phyloP scores from a whole-genome alignment of 2,329 filamentous ascomycete species.

The Purpureocillium takamizusanense region DNA sequence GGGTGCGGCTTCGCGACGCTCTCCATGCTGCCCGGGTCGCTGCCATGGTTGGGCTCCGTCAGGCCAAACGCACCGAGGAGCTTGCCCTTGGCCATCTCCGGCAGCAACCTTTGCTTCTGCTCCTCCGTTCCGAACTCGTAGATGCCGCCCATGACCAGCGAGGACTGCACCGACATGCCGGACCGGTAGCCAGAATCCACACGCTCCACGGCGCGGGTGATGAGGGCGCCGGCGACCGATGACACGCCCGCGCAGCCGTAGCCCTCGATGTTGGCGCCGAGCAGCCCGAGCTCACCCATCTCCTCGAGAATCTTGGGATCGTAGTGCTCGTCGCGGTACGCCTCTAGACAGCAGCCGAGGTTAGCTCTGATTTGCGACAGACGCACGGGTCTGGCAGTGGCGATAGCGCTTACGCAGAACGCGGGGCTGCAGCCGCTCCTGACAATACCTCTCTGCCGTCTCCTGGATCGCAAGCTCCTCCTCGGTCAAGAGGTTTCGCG shows the following conservation, averaged over 20 bases:
- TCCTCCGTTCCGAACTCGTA: slow-evolving; percentile 80
- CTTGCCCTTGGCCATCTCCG: slow-evolving; percentile 73
- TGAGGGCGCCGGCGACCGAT: slow-evolving; percentile 80
- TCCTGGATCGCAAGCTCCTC: slow-evolving; percentile 87
- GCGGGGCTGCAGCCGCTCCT: slow-evolving; percentile 76
- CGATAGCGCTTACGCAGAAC: slow-evolving; percentile 59
- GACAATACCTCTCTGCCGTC: slow-evolving; percentile 87
- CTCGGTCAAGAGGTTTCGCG: slow-evolving; percentile 70
- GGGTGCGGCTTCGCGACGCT: slow-evolving; percentile 77
- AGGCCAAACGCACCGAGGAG: slow-evolving; percentile 79
- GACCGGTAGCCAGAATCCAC: slow-evolving; percentile 89
- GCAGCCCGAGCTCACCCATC: slow-evolving; percentile 86
- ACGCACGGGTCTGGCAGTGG: neutral
- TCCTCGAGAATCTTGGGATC: slow-evolving; percentile 78
- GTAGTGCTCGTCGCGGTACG: slow-evolving; percentile 77
- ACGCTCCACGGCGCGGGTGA: slow-evolving; percentile 82
- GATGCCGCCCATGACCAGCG: slow-evolving; percentile 88
- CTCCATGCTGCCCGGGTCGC: slow-evolving; percentile 87
- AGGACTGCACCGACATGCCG: slow-evolving; percentile 89
- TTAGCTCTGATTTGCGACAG: slow-evolving; percentile 3
- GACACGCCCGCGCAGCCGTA: slow-evolving; percentile 85
- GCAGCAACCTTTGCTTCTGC: slow-evolving; percentile 77
- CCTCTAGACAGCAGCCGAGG: slow-evolving; percentile 42
- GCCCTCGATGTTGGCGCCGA: slow-evolving; percentile 78
- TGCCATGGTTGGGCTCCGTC: slow-evolving; percentile 89